phyloP scores from a whole-genome alignment of 2,329 filamentous ascomycete genomes.

The Pseudophaeomoniella oleicola region DNA sequence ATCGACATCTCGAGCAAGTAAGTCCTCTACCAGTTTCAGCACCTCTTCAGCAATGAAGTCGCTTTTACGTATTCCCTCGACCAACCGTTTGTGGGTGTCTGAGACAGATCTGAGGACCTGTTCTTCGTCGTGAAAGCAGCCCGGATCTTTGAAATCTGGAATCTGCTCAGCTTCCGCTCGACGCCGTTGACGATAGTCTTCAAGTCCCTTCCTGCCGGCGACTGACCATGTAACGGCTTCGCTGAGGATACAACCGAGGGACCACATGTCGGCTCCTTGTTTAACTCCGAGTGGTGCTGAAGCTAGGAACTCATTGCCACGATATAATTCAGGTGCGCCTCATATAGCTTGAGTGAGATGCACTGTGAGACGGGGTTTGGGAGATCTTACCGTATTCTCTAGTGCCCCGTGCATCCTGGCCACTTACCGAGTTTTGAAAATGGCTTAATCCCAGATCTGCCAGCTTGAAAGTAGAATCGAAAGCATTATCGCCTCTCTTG shows the following conservation, averaged over 20 bases:
- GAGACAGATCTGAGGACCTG: conserved; percentile 13
- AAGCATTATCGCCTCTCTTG: conserved; percentile 9
- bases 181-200: conserved; percentile 12
- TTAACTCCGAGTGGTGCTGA: conserved; percentile 4
- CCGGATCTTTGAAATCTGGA: conserved; percentile 6
- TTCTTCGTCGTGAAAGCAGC: conserved; percentile 18
- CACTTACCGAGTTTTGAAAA: conserved; percentile 3
- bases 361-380: background rate
- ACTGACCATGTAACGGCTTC: conserved; percentile 14
- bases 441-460: conserved; percentile 15
- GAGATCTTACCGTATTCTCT: conserved; percentile 3
- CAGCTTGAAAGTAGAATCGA: conserved; percentile 16
- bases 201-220: conserved; percentile 12
- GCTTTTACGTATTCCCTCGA: conserved; percentile 4
- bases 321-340: conserved; percentile 19
- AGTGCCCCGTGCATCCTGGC: conserved; percentile 1
- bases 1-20: conserved; percentile 10
- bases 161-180: conserved; percentile 7
- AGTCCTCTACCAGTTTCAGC: conserved; percentile 12
- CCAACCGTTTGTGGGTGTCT: conserved; percentile 9
- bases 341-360: conserved; percentile 3
- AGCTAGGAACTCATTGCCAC: conserved; percentile 3
- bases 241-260: conserved; percentile 18
- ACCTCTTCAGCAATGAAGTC: conserved; percentile 15
- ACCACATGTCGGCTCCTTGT: conserved; percentile 18